Conservation (phyloP, 148 eudicot species). For the Euryodendron excelsum region DNA sequence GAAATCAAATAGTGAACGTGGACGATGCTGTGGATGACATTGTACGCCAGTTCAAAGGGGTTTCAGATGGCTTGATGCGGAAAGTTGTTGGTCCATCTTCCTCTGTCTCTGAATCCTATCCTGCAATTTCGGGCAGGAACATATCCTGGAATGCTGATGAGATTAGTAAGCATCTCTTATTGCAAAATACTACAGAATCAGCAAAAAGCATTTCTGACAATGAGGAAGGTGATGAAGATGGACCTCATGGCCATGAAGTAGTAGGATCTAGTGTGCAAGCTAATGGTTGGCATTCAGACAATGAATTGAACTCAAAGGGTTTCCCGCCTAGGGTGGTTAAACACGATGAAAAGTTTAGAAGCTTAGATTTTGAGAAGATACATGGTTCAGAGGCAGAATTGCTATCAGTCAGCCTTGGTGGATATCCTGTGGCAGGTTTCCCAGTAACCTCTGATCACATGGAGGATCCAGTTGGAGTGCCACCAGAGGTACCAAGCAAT, state of each 20-base stretch:
- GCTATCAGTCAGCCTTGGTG: constrained; percentile 18
- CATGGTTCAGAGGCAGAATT: constrained; percentile 31
- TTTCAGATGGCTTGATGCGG: constrained; percentile 79
- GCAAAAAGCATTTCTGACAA: constrained; percentile 59
- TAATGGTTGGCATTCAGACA: constrained; percentile 82
- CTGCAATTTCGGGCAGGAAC: constrained; percentile 42
- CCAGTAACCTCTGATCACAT: constrained; percentile 36
- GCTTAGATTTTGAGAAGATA: constrained; percentile 37
- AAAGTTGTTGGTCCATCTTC: constrained; percentile 70
- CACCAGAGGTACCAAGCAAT: constrained; percentile 72
- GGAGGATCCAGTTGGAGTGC: constrained; percentile 70
- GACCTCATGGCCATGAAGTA: constrained; percentile 38
- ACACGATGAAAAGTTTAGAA: constrained; percentile 28
- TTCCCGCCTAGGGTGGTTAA: constrained; percentile 53
- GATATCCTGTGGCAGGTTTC: constrained; percentile 35
- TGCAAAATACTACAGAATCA: constrained; percentile 50
- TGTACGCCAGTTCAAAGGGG: constrained; percentile 93
- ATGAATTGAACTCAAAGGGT: constrained; percentile 59
- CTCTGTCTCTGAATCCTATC: constrained; percentile 33
- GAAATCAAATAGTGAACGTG: constrained; percentile 63
- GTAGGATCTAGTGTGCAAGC: constrained; percentile 35
- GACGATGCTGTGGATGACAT: constrained; percentile 99
- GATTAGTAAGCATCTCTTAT: constrained; percentile 39
- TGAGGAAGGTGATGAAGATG: constrained; percentile 64
- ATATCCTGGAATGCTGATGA: constrained; percentile 54